A percentile compares a stretch with the other conserved stretches of the same genome.
These are phyloP conservation scores for Alternaria consortialis DNA, from an alignment of 2,329 filamentous ascomycete species.

Conservation along the genomic window DNA sequence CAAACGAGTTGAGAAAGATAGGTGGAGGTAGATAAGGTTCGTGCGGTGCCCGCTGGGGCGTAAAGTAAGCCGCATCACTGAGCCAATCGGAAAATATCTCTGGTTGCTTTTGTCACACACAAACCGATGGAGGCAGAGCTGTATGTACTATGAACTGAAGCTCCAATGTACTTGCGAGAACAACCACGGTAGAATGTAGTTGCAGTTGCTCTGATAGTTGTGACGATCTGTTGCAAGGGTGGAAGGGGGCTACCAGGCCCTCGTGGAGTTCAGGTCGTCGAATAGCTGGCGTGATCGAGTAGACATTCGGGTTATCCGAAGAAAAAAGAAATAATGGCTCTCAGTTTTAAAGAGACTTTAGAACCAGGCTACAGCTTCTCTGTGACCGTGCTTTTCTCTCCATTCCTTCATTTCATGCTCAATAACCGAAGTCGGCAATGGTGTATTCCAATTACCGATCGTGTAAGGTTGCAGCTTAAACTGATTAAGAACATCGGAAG, in stretches of 20 bases:
- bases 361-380: background rate
- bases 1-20: background rate
- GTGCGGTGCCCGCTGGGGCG: background rate
- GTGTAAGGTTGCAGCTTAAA: background rate
- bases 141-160: background rate
- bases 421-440: background rate
- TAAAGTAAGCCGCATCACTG: background rate
- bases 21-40: background rate
- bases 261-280: background rate
- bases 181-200: background rate
- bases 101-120: background rate
- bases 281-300: background rate
- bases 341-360: background rate
- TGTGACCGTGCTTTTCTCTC: conserved; percentile 1
- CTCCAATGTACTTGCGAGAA: background rate
- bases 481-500: background rate
- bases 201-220: background rate
- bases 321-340: background rate
- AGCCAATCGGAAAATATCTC: background rate
- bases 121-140: background rate
- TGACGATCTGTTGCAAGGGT: background rate
- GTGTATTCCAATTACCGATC: background rate
- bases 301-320: background rate
- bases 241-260: background rate
- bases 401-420: background rate